Evolutionary conservation across 345 rosid genomes (phyloP).

Genomic region (Eucalyptus dawsonii): DNA sequence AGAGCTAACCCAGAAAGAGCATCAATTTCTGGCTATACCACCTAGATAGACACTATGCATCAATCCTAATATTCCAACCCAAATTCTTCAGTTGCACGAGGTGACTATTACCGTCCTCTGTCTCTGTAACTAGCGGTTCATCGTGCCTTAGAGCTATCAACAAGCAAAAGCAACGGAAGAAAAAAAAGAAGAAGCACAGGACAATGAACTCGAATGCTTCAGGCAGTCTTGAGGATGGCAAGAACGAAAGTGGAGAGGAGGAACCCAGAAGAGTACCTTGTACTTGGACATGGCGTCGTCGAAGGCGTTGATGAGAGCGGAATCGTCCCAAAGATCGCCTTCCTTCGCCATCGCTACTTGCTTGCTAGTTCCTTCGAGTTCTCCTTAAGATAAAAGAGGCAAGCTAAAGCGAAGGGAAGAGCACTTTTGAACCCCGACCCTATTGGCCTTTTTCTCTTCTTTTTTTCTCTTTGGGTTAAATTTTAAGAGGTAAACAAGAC

Average conservation of each 20-base stretch:
- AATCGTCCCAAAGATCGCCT: constrained; percentile 54
- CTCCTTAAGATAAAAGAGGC: background rate
- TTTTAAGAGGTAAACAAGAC: background rate
- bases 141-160: background rate
- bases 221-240: background rate
- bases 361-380: background rate
- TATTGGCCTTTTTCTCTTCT: background rate
- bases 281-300: constrained; percentile 48
- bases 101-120: background rate
- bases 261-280: constrained; percentile 16
- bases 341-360: constrained; percentile 22
- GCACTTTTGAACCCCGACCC: background rate
- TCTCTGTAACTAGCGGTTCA: background rate
- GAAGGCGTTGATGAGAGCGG: constrained; percentile 46
- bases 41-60: background rate
- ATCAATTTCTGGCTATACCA: background rate
- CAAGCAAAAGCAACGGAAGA: background rate
- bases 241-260: too few species aligned
- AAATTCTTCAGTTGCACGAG: background rate
- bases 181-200: background rate
- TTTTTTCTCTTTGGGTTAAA: background rate
- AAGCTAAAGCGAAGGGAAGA: background rate
- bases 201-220: too few species aligned
- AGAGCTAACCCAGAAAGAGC: background rate
- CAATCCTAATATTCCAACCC: background rate